phyloP scores from a whole-genome alignment of 176 grass and related monocot species.

The Tillandsia fasciculata region DNA sequence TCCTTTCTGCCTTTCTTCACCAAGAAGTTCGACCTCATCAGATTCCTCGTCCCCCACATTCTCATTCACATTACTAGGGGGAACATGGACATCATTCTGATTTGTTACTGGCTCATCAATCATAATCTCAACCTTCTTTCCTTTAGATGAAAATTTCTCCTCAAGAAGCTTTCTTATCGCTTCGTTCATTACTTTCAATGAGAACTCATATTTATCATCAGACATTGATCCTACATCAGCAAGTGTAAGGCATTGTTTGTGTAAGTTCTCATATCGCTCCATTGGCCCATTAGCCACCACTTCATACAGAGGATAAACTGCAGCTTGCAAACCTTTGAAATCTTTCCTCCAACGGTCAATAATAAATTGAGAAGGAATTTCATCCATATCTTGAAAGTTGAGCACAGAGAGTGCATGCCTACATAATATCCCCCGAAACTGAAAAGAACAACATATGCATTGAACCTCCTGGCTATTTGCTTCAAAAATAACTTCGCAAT shows the following conservation, averaged over 20 bases:
- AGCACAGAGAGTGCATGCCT: constrained; percentile 20
- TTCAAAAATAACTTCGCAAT: constrained; percentile 14
- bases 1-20: background rate
- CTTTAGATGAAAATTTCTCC: constrained; percentile 1
- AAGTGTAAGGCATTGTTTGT: constrained; percentile 5
- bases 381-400: constrained; percentile 14
- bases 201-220: constrained; percentile 11
- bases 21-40: background rate
- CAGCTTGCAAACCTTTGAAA: constrained; percentile 5
- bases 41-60: background rate
- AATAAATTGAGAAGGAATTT: constrained; percentile 21
- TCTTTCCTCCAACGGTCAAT: constrained; percentile 18
- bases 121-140: constrained; percentile 11
- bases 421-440: constrained; percentile 9
- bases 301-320: constrained; percentile 7
- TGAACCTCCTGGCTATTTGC: constrained; percentile 5
- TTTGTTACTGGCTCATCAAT: background rate
- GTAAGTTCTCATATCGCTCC: constrained; percentile 9
- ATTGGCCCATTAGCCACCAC: constrained; percentile 10
- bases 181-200: constrained; percentile 1
- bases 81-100: background rate
- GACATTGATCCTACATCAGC: background rate
- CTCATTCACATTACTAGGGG: background rate
- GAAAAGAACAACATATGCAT: constrained; percentile 22
- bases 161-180: constrained; percentile 1